Base-by-base conservation (phyloP, 2,329 filamentous ascomycete genomes). In the Aspergillus latus region DNA sequence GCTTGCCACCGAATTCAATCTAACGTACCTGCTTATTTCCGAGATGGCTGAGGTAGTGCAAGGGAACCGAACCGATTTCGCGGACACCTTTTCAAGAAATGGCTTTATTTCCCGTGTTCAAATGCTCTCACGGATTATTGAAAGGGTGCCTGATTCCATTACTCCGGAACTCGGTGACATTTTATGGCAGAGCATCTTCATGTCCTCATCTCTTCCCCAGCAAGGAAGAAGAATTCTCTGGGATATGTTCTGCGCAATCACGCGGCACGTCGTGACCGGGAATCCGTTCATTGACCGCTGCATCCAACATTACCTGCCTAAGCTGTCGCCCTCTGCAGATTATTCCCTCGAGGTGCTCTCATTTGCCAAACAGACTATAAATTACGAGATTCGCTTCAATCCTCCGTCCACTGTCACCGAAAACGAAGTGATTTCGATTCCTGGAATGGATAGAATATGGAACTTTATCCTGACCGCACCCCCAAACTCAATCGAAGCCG, bases 141-240 rank as follows among this genome's bases (percentile, higher is more conserved):
- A 77, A 34, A 76, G 84, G 50, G 82, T 84, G n/a, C 81, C 88
- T 1, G 75, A 80, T 7, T 82, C 84, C 0, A 82, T 96, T 46
- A 81, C 84, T 0, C 66, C 78, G 2, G 82, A 87, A 1, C 77
- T 89, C 3, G 86, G 87, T 13, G 76, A 78, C 42, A 78, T 77
- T 10, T 79, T 96, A 1, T 96, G 90, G 90, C 79, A 87, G 55
- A 77, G 87, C 39, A 78, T 94, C 28, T 84, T 96, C 47, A 88
- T 90, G 10, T 77, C 81, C 4, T 74, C 79, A 39, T 84, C 86
- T 3, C 74, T 85, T 3, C 84, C 82, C 26, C 74, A 80, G 3
- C 79, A 82, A 7, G 85, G 89, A 58, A 81, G 89, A 53, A 81
- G 84, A 57, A 76, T 80, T 11, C 88, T 86, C 0, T 96, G 92